Base-by-base conservation (phyloP, 176 grass and related monocot genomes). In the Poa annua region DNA sequence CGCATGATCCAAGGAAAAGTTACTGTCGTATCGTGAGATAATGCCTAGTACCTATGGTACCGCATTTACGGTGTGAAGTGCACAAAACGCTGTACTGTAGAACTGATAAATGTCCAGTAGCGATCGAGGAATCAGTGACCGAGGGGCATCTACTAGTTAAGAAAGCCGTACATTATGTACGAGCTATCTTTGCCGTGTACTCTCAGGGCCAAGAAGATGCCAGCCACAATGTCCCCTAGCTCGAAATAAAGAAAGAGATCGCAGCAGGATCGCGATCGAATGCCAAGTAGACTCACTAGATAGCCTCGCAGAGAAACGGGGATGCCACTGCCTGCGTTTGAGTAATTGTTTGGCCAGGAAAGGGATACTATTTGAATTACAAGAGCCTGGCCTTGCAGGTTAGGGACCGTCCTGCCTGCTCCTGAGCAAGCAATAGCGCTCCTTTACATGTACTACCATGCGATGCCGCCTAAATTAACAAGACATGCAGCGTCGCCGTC, bases 161-260 rank as follows among this genome's bases (percentile, higher is more conserved):
- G 39, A 41, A 0, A 41, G 0, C 39, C 67, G 67, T 71, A 45
- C 34, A 29, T 29, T 29, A 29, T 29, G 48, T 55, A 49, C 42
- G 32, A 35, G 3, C 16, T 35, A 22, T 25, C 39, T 71, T 79
- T 79, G 44, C 52, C 33, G 19, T 17, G 52, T 10, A 26, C 59
- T 52, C 6, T 26, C 59, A 50, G 4, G 19, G 36, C 20, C 51
- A 29, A 6, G 34, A 62, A 14, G 45, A 45, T 61, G 47, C 52
- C 78, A 19, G 21, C 19, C 38, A 32, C 66, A 36, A 22, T 49
- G 86, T 49, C 57, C 19, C 56, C 22, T 74, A 53, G 56, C 22
- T 74, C 64, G 56, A 56, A 63, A 84, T 79, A 62, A 88, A 83
- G 49, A 83, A 51, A 68, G 65, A 8, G 70, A 6, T 22, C 25